Evolutionary conservation across 768 basidiomycete genomes (phyloP).

Genomic region (Auriscalpium vulgare): DNA sequence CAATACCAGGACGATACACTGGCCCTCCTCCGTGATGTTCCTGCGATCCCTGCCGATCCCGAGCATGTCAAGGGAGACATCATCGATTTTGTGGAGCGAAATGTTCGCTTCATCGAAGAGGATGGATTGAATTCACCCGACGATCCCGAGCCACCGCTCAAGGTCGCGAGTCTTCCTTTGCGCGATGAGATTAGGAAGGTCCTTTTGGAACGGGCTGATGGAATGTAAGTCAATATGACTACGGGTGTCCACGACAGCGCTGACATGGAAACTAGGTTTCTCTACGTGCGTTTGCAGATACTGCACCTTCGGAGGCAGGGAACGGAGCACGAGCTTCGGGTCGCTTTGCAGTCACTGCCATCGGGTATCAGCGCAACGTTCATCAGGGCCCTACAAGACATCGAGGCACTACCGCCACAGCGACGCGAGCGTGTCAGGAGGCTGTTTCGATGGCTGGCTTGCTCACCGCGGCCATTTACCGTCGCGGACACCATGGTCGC

Average conservation of each 20-base stretch:
- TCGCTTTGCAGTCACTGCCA: neutral
- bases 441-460: slow-evolving; percentile 1
- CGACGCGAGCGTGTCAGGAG: neutral
- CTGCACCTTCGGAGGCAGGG: slow-evolving; percentile 2
- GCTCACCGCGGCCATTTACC: neutral
- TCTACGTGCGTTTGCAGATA: slow-evolving; percentile 1
- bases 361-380: slow-evolving; percentile 1
- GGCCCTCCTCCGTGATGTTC: too few species aligned
- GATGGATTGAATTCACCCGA: too few species aligned
- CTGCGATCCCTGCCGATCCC: too few species aligned
- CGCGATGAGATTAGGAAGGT: too few species aligned
- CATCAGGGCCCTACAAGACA: neutral
- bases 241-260: too few species aligned
- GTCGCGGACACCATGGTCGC: neutral
- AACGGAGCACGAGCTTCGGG: slow-evolving; percentile 1
- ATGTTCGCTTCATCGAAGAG: too few species aligned
- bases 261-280: neutral
- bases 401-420: neutral
- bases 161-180: too few species aligned
- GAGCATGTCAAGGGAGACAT: too few species aligned
- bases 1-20: too few species aligned
- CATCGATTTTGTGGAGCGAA: too few species aligned
- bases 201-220: neutral
- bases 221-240: neutral
- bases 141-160: too few species aligned